These are phyloP conservation scores for Entomortierella chlamydospora DNA, from an alignment of 192 early-diverging fungal genomes.

Conservation along the genomic window DNA sequence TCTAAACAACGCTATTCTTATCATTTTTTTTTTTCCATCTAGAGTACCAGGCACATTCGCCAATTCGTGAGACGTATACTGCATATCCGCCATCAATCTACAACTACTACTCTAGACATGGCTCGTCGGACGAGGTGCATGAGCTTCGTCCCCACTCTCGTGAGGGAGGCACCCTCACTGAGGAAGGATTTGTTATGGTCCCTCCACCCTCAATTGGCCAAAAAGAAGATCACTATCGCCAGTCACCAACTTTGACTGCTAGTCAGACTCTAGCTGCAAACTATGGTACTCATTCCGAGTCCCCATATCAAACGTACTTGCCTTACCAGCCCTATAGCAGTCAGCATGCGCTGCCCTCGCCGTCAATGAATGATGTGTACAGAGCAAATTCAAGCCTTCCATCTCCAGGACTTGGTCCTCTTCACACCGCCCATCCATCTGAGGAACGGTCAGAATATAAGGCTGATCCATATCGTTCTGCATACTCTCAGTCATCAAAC, in stretches of 20 bases:
- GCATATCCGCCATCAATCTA: slow-evolving; percentile 2
- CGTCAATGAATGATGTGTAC: slow-evolving; percentile 23
- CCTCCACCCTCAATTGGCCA: slow-evolving; percentile 23
- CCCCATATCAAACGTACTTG: slow-evolving; percentile 24
- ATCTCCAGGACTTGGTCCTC: slow-evolving; percentile 23
- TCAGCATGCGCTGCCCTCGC: slow-evolving; percentile 33
- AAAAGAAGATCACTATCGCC: slow-evolving; percentile 31
- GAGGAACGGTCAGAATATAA: slow-evolving; percentile 22
- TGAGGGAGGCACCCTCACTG: slow-evolving; percentile 7
- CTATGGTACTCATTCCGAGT: slow-evolving; percentile 29
- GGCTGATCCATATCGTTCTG: slow-evolving; percentile 39
- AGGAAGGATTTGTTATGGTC: slow-evolving; percentile 16
- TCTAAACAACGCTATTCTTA: neutral
- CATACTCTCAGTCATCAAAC: slow-evolving; percentile 26
- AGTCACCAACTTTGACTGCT: slow-evolving; percentile 35
- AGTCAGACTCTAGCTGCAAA: slow-evolving; percentile 38
- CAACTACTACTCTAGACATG: slow-evolving; percentile 16
- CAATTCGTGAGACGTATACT: slow-evolving; percentile 18
- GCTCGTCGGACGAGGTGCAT: slow-evolving; percentile 31
- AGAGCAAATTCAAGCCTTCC: slow-evolving; percentile 1
- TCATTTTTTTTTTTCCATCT: neutral
- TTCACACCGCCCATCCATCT: neutral
- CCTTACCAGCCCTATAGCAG: slow-evolving; percentile 37
- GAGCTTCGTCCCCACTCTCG: slow-evolving; percentile 9
- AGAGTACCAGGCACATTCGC: slow-evolving; percentile 50